Evolutionary conservation across 2,329 filamentous ascomycete species (phyloP).

Genomic region (Colletotrichum orchidophilum): DNA sequence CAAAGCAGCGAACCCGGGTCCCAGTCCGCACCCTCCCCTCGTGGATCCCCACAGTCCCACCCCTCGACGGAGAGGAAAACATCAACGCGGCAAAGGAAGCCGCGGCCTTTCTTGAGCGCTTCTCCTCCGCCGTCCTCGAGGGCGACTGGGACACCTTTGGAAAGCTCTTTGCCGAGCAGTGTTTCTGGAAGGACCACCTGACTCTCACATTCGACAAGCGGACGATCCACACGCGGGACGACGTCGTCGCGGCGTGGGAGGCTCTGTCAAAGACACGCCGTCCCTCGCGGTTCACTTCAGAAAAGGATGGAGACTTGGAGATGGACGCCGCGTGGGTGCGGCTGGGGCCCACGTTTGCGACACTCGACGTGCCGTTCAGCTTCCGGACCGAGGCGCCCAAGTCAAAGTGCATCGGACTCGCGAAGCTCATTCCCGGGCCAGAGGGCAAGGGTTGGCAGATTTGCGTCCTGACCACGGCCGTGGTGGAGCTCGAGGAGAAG

Average conservation of each 20-base stretch:
- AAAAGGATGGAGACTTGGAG: background rate
- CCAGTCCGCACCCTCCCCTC: constrained; percentile 9
- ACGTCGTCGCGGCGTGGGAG: constrained; percentile 8
- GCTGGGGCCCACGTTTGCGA: background rate
- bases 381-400: background rate
- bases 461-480: constrained; percentile 7
- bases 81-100: constrained; percentile 5
- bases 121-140: background rate
- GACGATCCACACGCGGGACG: constrained; percentile 4
- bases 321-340: constrained; percentile 6
- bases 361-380: constrained; percentile 18
- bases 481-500: background rate
- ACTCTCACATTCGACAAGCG: constrained; percentile 32
- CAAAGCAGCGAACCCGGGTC: background rate
- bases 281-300: background rate
- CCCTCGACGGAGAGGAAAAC: constrained; percentile 2
- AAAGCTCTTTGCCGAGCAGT: constrained; percentile 6
- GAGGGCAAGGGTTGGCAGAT: background rate
- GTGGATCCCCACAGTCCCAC: constrained; percentile 13
- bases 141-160: constrained; percentile 20
- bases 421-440: background rate
- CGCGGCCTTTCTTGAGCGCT: background rate
- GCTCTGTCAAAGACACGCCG: background rate
- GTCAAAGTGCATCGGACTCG: constrained; percentile 1
- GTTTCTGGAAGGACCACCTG: constrained; percentile 23